Evolutionary conservation across 139 green algal genomes (phyloP), one percentile per base, ranked within the genome.

Genomic region (Dunaliella primolecta): DNA sequence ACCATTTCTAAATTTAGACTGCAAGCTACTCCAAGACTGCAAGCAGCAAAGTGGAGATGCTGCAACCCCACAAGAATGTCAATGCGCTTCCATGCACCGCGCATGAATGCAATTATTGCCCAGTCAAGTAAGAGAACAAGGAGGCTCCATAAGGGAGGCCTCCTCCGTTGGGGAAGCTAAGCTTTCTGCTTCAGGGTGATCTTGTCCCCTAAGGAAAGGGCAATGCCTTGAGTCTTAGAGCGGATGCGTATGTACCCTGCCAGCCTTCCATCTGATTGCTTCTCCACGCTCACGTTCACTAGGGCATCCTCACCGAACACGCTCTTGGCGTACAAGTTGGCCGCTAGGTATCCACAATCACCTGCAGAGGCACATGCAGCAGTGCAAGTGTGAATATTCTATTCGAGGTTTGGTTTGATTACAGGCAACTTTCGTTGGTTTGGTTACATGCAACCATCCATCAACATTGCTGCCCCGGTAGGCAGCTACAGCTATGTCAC

Each of bases 291-390:
- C 38, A 99, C 90, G 87, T 99, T 99, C 34, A 99, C 97, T 37
- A 99, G 91, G 21, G 97, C 97, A 82, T 99, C 97, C 92, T 99
- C 97, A 1, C 96, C 97, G 91, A 99, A 99, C 64, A 99, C 97
- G 38, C 85, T 93, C 91, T 97, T 97, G 32, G 97, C 96, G 88
- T 99, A 99, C 84, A 99, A 90, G 92, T 99, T 99, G 74, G 97
- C 97, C 1, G 96, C 96, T 64, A 99, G 90, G 89, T 98, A 99
- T 74, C 96, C 97, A 87, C 94, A 98, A 33, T 97, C 92, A 33
- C 97, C 86, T 82, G 82, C n/a, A n/a, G n/a, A 0, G 25, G 75
- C 32, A 24, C 21, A 24, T 74, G 57, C 57, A 74, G 57, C 21
- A 74, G 57, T 74, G 57, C 57, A 74, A 74, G 57, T 74, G 57